Percentiles rank a stretch among this genome's conserved stretches.
Evolutionary conservation across 2,329 filamentous ascomycete genomes (phyloP).

Genomic region (Fusarium humuli): DNA sequence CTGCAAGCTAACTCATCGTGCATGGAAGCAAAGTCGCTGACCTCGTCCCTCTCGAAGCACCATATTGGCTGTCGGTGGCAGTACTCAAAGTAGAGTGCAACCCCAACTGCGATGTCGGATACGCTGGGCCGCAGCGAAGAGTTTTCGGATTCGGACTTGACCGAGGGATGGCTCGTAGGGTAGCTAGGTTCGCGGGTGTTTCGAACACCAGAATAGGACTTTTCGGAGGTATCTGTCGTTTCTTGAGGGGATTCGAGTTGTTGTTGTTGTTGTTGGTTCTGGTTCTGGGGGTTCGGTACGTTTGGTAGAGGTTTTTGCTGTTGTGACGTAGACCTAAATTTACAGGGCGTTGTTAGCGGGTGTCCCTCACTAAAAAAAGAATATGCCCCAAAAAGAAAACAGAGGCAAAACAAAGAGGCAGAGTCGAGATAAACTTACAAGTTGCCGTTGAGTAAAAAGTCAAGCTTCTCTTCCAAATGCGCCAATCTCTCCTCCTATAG

Average conservation of each 20-base stretch:
- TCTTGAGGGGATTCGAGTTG: constrained; percentile 49
- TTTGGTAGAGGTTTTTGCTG: constrained; percentile 20
- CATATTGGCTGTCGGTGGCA: constrained; percentile 59
- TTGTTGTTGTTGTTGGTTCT: constrained; percentile 18
- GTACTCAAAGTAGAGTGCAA: constrained; percentile 57
- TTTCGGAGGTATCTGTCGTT: constrained; percentile 48
- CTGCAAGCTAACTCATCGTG: constrained; percentile 57
- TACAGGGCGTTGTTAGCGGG: neutral
- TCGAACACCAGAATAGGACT: constrained; percentile 51
- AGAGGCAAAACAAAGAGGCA: constrained; percentile 5
- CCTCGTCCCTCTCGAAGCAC: constrained; percentile 59
- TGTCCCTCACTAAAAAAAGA: constrained; percentile 30
- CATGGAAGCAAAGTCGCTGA: constrained; percentile 50
- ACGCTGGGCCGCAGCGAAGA: constrained; percentile 47
- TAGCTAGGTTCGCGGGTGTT: constrained; percentile 43
- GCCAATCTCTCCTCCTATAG: constrained; percentile 62
- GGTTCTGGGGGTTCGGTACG: constrained; percentile 15
- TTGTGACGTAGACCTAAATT: constrained; percentile 44
- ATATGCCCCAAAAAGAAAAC: constrained; percentile 20
- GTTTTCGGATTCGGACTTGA: constrained; percentile 46
- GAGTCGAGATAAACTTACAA: constrained; percentile 39
- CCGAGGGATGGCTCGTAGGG: constrained; percentile 41
- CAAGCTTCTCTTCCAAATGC: constrained; percentile 63
- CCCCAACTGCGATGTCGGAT: constrained; percentile 51
- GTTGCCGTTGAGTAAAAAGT: constrained; percentile 60